Evolutionary conservation across 257 asterid genomes (phyloP), one percentile per base, ranked within the genome.

Genomic region (Salvia hispanica): DNA sequence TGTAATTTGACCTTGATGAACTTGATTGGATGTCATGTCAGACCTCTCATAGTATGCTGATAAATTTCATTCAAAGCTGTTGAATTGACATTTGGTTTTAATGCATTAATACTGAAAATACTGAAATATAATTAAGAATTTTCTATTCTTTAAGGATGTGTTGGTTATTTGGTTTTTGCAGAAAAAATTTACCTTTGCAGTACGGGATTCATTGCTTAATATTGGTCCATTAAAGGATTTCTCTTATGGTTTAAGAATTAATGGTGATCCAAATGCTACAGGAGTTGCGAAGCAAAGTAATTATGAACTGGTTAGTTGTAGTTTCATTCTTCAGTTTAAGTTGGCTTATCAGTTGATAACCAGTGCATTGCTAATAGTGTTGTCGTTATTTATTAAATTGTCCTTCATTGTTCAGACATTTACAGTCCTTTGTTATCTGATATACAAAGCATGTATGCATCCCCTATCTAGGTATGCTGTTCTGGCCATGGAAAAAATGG

Each of bases 401-500:
- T 54, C 48, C 12, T 72, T 51, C 64, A 14, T 50, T 39, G 54
- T 66, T 46, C 37, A 71, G 42, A 37, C 36, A 33, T 45, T 66
- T 73, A 28, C 31, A 33, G 46, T 56, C 15, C 62, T 45, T 40
- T 53, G 46, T 66, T 44, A 8, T 21, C 64, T 12, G 72, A 75
- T 69, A 34, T 54, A 47, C 52, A 64, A 25, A 25, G 1, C 2
- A 25, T 25, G 31, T 25, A 25, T 25, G 31, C 31, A 25, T 25
- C 31, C 31, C 61, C 48, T 78, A 43, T 76, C 65, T 78, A 93
- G 99, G 99, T 90, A 53, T 86, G 99, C 85, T 93, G 99, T 77
- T 93, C 99, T 54, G 99, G 99, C 53, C 99, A 93, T 79, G 99
- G 99, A 71, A 93, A 91, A 74, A 93, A 93, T 82, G 99, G 99